Evolutionary conservation across 2,329 filamentous ascomycete species (phyloP), one percentile per base, ranked within the genome.

Genomic region (Trichoderma hamatum): DNA sequence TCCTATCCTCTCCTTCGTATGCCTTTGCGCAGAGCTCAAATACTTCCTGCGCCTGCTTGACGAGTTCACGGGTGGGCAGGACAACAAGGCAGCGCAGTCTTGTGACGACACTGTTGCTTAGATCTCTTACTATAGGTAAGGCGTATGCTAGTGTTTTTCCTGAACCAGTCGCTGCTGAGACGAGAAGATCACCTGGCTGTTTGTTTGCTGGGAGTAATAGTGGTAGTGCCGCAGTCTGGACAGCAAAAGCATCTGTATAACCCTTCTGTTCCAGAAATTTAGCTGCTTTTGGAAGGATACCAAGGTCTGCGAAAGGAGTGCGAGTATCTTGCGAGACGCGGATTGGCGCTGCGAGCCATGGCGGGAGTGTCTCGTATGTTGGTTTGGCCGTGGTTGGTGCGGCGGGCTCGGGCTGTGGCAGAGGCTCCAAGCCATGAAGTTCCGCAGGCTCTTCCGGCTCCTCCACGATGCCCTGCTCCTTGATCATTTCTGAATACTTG

Each of bases 61-160:
- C 95, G 30, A 97, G 84, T 76, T 97, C 94, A 78, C 95, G 85
- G 0, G 95, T 99, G 0, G 96, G 96, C 13, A 99, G 89, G 1
- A 99, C 90, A 58, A 99, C 88, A 0, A 99, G 80, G 0, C 90
- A 94, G 49, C 92, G 87, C 10, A 99, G 81, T 67, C 87, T 87
- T 0, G 91, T 92, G 13, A 89, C 84, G 26, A 82, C 81, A 16
- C 86, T 85, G 36, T 86, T 83, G 72, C 90, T 90, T 60, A 99
- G 82, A 62, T 91, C 89, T 56, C 93, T 88, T 4, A 97, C 86
- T 69, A 99, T 89, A 0, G 96, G 96, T 3, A 99, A 82, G 0
- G 95, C 88, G 75, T 99, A 99, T 0, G 95, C 92, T 19, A 99
- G 80, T 0, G 96, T 99, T 78, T 99, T 99, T 68, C 96, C 96